phyloP scores from a whole-genome alignment of 208 protist genomes.

The Trypanosoma platydactyli region DNA sequence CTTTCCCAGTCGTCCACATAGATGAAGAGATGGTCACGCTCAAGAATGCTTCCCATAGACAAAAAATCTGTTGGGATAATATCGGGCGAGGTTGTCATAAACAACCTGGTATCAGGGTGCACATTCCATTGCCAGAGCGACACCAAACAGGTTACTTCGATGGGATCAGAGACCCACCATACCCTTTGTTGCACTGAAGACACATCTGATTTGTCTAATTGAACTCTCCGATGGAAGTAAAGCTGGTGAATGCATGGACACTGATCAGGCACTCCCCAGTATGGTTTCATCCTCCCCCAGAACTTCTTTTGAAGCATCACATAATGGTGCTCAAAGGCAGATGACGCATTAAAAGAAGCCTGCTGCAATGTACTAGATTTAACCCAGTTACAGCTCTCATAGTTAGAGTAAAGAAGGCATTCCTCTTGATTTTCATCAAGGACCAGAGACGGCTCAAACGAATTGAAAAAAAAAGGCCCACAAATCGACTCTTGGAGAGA shows the following conservation, averaged over 20 bases:
- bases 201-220: not conserved
- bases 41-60: not conserved
- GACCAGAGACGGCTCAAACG: slow-evolving; percentile 6
- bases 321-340: slow-evolving; percentile 6
- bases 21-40: slow-evolving; percentile 17
- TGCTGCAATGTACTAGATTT: slow-evolving; percentile 2
- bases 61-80: not conserved
- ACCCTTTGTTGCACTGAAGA: not conserved
- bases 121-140: slow-evolving; percentile 31
- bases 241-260: not conserved
- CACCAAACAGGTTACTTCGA: slow-evolving; percentile 37
- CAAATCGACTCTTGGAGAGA: slow-evolving; percentile 5
- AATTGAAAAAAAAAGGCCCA: slow-evolving; percentile 13
- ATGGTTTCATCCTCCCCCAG: not conserved
- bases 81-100: not conserved
- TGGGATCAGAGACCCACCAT: slow-evolving; percentile 53
- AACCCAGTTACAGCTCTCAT: slow-evolving; percentile 16
- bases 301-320: slow-evolving; percentile 13
- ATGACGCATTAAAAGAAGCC: slow-evolving; percentile 17
- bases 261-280: not conserved
- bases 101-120: slow-evolving; percentile 3
- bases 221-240: slow-evolving; percentile 1
- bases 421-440: slow-evolving; percentile 13
- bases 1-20: slow-evolving; percentile 24
- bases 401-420: slow-evolving; percentile 22